Conservation (phyloP, 2,329 filamentous ascomycete species). For the Cladorrhinum sp. region DNA sequence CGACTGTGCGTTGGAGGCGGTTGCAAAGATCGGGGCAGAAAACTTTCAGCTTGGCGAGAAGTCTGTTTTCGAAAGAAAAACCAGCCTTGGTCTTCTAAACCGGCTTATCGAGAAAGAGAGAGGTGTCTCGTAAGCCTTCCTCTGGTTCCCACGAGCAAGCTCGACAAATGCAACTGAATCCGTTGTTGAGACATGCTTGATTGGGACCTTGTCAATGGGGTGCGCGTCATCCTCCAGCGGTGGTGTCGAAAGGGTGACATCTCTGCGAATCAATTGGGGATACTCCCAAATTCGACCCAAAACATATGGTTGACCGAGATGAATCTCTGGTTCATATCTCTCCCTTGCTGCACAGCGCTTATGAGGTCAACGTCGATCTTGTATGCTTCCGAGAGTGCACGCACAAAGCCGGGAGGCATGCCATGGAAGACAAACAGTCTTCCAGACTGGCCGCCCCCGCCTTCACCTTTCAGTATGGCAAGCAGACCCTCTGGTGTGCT, state of each 20-base stretch:
- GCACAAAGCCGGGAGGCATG: constrained; percentile 22
- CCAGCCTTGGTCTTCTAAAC: too few species aligned
- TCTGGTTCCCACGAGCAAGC: constrained; percentile 35
- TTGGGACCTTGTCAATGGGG: neutral
- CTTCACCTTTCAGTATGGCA: constrained; percentile 8
- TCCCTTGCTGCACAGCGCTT: neutral
- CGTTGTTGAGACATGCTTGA: neutral
- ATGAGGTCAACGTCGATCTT: neutral
- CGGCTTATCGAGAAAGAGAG: constrained; percentile 35
- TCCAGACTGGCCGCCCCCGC: neutral
- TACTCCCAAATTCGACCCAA: constrained; percentile 27
- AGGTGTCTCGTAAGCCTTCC: constrained; percentile 25
- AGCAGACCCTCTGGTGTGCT: neutral
- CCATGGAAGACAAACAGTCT: constrained; percentile 31
- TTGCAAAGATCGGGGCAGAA: too few species aligned
- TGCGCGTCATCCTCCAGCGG: too few species aligned
- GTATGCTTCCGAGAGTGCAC: neutral
- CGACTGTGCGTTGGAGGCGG: too few species aligned
- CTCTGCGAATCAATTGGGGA: constrained; percentile 30
- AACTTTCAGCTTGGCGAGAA: constrained; percentile 8
- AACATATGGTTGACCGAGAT: neutral
- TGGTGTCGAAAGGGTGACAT: neutral
- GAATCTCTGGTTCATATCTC: neutral
- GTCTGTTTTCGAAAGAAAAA: neutral
- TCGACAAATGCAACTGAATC: constrained; percentile 29